Percentiles rank a stretch among this genome's conserved stretches.
Evolutionary conservation across 495 filamentous ascomycete genomes (phyloP).

Genomic region (Viridothelium virens): DNA sequence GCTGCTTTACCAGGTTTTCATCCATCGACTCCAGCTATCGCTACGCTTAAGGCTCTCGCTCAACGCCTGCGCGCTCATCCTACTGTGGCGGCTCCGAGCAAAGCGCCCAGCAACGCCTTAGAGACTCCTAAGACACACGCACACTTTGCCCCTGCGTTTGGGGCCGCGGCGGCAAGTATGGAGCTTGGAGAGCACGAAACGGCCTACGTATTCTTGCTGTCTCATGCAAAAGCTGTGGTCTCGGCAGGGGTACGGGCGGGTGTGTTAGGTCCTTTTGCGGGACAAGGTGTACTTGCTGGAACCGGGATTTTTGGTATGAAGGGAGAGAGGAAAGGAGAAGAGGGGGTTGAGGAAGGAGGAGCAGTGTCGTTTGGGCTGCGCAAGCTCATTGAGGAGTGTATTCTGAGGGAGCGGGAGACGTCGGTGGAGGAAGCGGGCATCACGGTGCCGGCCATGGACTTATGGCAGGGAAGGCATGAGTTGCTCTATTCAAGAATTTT

Average conservation of each 20-base stretch:
- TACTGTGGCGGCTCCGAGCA: too few relatives aligned
- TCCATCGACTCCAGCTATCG: neutral
- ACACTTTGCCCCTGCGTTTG: constrained; percentile 77
- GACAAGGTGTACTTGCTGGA: constrained; percentile 72
- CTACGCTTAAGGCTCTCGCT: neutral
- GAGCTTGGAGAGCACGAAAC: constrained; percentile 56
- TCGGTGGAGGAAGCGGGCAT: constrained; percentile 74
- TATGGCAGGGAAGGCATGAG: constrained; percentile 94
- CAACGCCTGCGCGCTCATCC: neutral
- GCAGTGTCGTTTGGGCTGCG: constrained; percentile 42
- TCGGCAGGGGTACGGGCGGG: constrained; percentile 84
- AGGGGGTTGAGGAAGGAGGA: neutral
- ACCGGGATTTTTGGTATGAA: neutral
- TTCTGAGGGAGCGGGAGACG: constrained; percentile 52
- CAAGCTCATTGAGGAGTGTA: constrained; percentile 50
- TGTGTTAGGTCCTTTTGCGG: constrained; percentile 88
- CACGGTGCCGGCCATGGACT: constrained; percentile 74
- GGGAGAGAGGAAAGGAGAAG: neutral
- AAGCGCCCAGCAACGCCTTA: neutral
- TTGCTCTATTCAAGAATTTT: constrained; percentile 94
- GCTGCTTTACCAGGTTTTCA: neutral
- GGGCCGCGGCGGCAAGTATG: constrained; percentile 57
- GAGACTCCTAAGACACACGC: constrained; percentile 33
- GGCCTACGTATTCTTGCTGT: constrained; percentile 77
- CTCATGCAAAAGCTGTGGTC: constrained; percentile 79